Percentiles rank a stretch among this genome's conserved stretches.
phyloP scores from a whole-genome alignment of 345 rosid genomes.

The Salix udensis region DNA sequence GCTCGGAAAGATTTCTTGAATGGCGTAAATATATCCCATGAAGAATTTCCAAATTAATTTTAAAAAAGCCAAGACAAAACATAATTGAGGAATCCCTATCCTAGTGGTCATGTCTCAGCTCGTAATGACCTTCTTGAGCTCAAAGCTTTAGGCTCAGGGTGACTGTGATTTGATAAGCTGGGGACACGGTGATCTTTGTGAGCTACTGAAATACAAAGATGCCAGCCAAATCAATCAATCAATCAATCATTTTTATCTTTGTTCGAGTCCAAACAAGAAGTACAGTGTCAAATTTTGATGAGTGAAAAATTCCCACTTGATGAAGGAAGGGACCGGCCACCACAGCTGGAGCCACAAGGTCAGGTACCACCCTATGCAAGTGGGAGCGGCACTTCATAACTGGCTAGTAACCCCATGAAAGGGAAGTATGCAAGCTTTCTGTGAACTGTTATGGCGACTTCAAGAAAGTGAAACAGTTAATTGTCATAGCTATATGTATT shows the following conservation, averaged over 20 bases:
- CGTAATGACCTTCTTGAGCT: too few species aligned
- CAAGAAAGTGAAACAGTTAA: slow-evolving; percentile 6
- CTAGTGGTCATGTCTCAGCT: background rate
- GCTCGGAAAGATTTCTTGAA: too few species aligned
- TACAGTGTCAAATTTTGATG: background rate
- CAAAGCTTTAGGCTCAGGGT: background rate
- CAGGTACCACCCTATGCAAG: background rate
- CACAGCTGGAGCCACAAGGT: slow-evolving; percentile 4
- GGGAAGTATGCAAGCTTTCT: background rate
- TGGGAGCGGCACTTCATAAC: slow-evolving; percentile 3
- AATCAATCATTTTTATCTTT: background rate
- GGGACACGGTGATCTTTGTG: background rate
- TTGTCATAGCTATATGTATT: background rate
- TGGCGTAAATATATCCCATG: background rate
- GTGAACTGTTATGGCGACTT: slow-evolving; percentile 11
- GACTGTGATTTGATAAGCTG: slow-evolving; percentile 1
- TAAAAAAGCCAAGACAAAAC: background rate
- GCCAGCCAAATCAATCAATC: slow-evolving; percentile 5
- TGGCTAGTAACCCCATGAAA: background rate
- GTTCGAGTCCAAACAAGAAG: too few species aligned
- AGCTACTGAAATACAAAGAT: background rate
- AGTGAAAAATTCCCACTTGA: slow-evolving; percentile 3
- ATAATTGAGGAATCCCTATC: background rate
- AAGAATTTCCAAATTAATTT: background rate
- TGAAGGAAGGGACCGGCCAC: background rate